Percentiles rank a stretch among this genome's conserved stretches.
These are phyloP conservation scores for Effrenium voratum DNA, from an alignment of 73 alveolate genomes.

Conservation along the genomic window DNA sequence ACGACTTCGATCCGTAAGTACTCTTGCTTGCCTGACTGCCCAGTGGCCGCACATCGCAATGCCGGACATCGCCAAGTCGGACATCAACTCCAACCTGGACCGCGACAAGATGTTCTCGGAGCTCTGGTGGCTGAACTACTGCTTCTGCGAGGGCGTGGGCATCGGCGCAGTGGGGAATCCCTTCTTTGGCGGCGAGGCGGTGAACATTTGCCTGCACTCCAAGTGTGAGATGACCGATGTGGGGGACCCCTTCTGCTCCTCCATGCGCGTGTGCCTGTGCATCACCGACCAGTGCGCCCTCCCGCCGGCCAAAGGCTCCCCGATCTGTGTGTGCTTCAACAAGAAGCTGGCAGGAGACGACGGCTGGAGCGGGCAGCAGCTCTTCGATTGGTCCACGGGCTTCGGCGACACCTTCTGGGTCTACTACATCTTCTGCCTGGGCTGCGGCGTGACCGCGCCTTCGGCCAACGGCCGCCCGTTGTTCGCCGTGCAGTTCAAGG, in stretches of 20 bases:
- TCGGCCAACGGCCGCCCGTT: not conserved
- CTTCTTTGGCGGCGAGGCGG: constrained; percentile 5
- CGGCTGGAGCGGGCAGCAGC: constrained; percentile 20
- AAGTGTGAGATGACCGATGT: not conserved
- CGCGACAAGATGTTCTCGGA: too few relatives aligned
- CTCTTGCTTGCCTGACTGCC: too few relatives aligned
- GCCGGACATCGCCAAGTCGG: too few relatives aligned
- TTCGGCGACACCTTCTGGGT: constrained; percentile 16
- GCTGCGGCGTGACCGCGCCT: not conserved
- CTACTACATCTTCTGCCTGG: constrained; percentile 22
- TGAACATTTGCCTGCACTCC: constrained; percentile 1
- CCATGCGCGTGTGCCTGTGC: not conserved
- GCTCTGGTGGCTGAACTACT: too few relatives aligned
- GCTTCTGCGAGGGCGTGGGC: constrained; percentile 22
- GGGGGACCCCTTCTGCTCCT: not conserved
- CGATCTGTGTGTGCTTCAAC: not conserved
- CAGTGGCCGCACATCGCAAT: too few relatives aligned
- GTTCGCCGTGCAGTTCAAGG: not conserved
- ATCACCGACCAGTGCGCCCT: constrained; percentile 13
- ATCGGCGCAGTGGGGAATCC: constrained; percentile 11
- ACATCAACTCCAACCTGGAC: too few relatives aligned
- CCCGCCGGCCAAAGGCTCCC: not conserved
- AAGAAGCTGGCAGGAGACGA: not conserved
- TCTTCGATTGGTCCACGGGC: not conserved
- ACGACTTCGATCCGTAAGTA: too few relatives aligned